phyloP scores from a whole-genome alignment of 768 basidiomycete genomes.

The Antrodiella citrinella region DNA sequence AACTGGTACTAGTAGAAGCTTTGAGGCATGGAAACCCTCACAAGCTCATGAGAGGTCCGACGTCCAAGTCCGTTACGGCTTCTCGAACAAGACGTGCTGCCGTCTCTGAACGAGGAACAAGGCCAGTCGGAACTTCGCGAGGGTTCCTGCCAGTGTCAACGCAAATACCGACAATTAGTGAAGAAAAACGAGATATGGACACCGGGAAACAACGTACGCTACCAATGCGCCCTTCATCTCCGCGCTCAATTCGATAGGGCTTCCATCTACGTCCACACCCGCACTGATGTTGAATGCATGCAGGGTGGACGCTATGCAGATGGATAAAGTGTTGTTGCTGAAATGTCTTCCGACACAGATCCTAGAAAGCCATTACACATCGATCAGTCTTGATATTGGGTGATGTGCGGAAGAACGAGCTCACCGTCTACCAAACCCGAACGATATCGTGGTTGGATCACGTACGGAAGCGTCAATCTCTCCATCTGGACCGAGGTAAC shows the following conservation, averaged over 20 bases:
- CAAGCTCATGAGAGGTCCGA: too few relatives aligned
- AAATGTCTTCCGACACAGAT: constrained; percentile 13
- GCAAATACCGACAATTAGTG: neutral
- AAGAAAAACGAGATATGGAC: too few relatives aligned
- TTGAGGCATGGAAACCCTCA: too few relatives aligned
- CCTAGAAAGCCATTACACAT: neutral
- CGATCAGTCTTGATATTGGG: neutral
- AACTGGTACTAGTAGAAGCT: too few relatives aligned
- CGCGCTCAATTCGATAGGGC: neutral
- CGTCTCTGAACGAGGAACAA: neutral
- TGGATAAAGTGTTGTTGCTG: constrained; percentile 6
- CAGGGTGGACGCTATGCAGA: constrained; percentile 9
- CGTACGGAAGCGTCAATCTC: neutral
- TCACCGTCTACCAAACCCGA: constrained; percentile 5
- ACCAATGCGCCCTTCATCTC: neutral
- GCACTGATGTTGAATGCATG: constrained; percentile 7
- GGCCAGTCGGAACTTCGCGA: neutral
- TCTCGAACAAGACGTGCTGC: neutral
- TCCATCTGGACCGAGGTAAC: constrained; percentile 13
- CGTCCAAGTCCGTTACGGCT: neutral
- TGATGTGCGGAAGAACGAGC: neutral
- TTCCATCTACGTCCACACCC: constrained; percentile 9
- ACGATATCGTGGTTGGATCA: neutral
- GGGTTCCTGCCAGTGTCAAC: neutral
- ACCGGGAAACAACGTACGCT: neutral